Base-by-base conservation (phyloP, 2,329 filamentous ascomycete genomes). In the Torrubiella hemipterigena region DNA sequence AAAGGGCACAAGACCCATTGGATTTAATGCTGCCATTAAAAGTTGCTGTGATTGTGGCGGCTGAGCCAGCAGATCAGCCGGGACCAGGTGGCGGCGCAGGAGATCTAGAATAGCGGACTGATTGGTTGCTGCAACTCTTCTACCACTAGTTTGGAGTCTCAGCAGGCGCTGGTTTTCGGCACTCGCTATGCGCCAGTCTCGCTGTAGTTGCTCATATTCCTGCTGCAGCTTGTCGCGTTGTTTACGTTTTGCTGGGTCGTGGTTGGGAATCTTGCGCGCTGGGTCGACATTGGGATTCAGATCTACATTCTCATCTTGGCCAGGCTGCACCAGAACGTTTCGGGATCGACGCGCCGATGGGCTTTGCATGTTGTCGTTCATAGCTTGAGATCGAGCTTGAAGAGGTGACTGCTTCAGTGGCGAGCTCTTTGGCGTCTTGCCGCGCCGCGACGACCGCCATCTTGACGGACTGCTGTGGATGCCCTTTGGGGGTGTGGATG, bases 381-480 rank as follows among this genome's bases (percentile, higher is more conserved):
- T n/a, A n/a, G n/a, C n/a, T n/a, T n/a, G n/a, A n/a, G n/a, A n/a
- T n/a, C n/a, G 47, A 2, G 52, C n/a, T n/a, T n/a, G 50, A 7
- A 56, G 41, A 2, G 57, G 54, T 0, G 54, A 54, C 7, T 61
- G 58, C 30, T 69, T 71, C 3, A 68, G 45, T 1, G 68, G 68
- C 2, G 70, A 73, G 35, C 56, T 61, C 34, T 59, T 65, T 27
- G 59, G 47, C 2, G 47, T 48, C 32, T 49, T 58, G 36, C n/a
- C n/a, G n/a, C n/a, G n/a, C n/a, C 32, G 28, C 26, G 44, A 39
- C 17, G 43, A 41, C 13, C 54, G 59, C 42, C 63, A 58, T 42
- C 59, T 60, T 3, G 67, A 69, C 0, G 73, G 70, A 11, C 69
- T 73, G 30, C 65, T 65, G 36, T 77, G 73, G 17, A 78, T 77